These are phyloP conservation scores for Rhododendron henanense DNA, from an alignment of 148 eudicot genomes.

Conservation along the genomic window DNA sequence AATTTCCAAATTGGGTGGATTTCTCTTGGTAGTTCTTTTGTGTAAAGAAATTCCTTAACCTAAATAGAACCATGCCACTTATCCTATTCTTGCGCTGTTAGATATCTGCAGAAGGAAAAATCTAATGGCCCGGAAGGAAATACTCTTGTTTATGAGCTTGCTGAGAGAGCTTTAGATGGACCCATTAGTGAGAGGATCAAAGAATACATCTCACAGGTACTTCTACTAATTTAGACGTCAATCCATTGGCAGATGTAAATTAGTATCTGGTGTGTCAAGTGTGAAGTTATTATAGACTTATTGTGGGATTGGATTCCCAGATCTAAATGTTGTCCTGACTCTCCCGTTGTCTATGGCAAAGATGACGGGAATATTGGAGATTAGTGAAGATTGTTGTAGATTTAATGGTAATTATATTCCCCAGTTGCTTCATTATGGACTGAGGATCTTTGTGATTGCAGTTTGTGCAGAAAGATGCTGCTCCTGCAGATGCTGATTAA, in stretches of 20 bases:
- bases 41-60: background rate
- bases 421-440: background rate
- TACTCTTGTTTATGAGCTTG: slow-evolving; percentile 71
- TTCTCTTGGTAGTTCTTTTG: background rate
- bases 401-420: background rate
- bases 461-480: slow-evolving; percentile 58
- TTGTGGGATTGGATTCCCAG: background rate
- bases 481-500: slow-evolving; percentile 37
- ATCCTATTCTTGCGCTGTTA: slow-evolving; percentile 13
- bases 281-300: background rate
- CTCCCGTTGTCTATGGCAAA: background rate
- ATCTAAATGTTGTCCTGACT: background rate
- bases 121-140: slow-evolving; percentile 87
- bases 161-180: slow-evolving; percentile 83
- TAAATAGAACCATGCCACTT: background rate
- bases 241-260: background rate
- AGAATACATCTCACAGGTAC: slow-evolving; percentile 54
- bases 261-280: background rate
- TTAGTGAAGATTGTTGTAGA: background rate
- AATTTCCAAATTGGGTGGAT: slow-evolving; percentile 4
- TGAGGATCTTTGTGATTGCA: slow-evolving; percentile 22
- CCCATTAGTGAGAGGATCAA: slow-evolving; percentile 55
- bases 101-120: slow-evolving; percentile 90
- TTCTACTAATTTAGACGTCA: background rate
- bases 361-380: background rate